Evolutionary conservation across 306 rosid species (phyloP).

Genomic region (Senna tora): DNA sequence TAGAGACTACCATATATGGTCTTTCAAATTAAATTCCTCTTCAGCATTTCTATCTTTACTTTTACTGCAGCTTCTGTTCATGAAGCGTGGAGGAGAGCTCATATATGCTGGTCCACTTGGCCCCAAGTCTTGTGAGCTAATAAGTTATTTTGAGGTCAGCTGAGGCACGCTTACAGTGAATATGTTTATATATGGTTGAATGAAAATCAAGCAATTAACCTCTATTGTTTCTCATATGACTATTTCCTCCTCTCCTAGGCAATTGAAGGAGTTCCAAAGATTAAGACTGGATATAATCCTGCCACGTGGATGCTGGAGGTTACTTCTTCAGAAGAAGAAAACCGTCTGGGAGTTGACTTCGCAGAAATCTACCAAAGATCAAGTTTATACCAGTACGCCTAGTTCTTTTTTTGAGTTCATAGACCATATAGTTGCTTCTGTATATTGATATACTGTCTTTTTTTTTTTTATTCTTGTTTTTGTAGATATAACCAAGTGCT

Average conservation of each 20-base stretch:
- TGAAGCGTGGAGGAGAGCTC: slow-evolving; percentile 99
- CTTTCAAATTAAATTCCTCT: slow-evolving; percentile 29
- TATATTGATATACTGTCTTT: slow-evolving; percentile 34
- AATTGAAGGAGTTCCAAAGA: slow-evolving; percentile 79
- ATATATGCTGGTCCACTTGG: slow-evolving; percentile 98
- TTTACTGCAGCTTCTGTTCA: slow-evolving; percentile 72
- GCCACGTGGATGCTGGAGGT: slow-evolving; percentile 98
- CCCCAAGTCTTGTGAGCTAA: slow-evolving; percentile 75
- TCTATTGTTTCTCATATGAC: slow-evolving; percentile 27
- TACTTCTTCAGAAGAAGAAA: slow-evolving; percentile 84
- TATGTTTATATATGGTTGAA: slow-evolving; percentile 36
- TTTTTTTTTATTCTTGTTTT: slow-evolving; percentile 31
- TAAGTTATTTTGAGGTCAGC: slow-evolving; percentile 86
- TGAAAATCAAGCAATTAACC: slow-evolving; percentile 28
- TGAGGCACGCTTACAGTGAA: slow-evolving; percentile 24
- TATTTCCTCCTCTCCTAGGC: slow-evolving; percentile 56
- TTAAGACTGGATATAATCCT: slow-evolving; percentile 87
- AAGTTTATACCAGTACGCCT: slow-evolving; percentile 69
- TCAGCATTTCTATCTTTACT: slow-evolving; percentile 23
- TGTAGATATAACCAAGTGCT: slow-evolving; percentile 71
- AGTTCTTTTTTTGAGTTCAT: slow-evolving; percentile 12
- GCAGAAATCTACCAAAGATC: slow-evolving; percentile 87
- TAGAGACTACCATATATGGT: slow-evolving; percentile 21
- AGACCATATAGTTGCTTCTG: not conserved
- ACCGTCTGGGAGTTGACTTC: slow-evolving; percentile 80